Percentiles rank a stretch among this genome's conserved stretches.
Conservation (phyloP, 2,329 filamentous ascomycete species). For the Talaromyces amestolkiae region DNA sequence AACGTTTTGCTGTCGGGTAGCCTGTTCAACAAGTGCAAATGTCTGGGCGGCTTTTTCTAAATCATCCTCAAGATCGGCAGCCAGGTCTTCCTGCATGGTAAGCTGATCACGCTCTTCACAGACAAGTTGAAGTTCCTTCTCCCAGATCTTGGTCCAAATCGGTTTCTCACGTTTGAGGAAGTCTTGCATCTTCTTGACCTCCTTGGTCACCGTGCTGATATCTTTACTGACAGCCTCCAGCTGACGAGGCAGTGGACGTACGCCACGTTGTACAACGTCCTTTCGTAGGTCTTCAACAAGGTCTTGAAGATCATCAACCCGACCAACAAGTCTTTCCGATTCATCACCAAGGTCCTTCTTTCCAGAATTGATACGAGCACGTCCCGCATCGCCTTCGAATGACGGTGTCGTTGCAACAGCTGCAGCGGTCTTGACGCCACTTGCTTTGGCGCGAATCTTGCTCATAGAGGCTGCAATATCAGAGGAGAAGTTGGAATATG, state of each 20-base stretch:
- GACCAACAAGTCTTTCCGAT: conserved; percentile 83
- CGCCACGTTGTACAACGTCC: conserved; percentile 89
- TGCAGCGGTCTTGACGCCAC: conserved; percentile 72
- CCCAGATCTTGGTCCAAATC: conserved; percentile 98
- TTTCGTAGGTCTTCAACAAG: conserved; percentile 94
- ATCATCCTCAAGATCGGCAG: conserved; percentile 88
- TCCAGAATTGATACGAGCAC: conserved; percentile 77
- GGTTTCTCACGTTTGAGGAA: conserved; percentile 90
- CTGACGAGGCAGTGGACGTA: conserved; percentile 84
- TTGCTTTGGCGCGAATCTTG: conserved; percentile 75
- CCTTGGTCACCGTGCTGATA: conserved; percentile 73
- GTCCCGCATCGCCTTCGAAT: conserved; percentile 74
- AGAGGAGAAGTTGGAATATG: conserved; percentile 84
- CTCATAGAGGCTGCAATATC: conserved; percentile 88
- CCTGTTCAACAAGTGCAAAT: conserved; percentile 92
- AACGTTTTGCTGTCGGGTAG: conserved; percentile 91
- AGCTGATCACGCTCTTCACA: conserved; percentile 94
- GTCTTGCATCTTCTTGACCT: conserved; percentile 91
- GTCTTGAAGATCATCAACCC: conserved; percentile 96
- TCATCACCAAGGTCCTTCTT: conserved; percentile 85
- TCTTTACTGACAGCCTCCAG: conserved; percentile 88
- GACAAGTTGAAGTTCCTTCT: conserved; percentile 92
- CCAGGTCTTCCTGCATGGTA: conserved; percentile 92
- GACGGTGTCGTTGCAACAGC: conserved; percentile 68
- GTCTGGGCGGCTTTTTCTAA: conserved; percentile 92